These are phyloP conservation scores for Citrus medica DNA, from an alignment of 345 rosid species.

Conservation along the genomic window DNA sequence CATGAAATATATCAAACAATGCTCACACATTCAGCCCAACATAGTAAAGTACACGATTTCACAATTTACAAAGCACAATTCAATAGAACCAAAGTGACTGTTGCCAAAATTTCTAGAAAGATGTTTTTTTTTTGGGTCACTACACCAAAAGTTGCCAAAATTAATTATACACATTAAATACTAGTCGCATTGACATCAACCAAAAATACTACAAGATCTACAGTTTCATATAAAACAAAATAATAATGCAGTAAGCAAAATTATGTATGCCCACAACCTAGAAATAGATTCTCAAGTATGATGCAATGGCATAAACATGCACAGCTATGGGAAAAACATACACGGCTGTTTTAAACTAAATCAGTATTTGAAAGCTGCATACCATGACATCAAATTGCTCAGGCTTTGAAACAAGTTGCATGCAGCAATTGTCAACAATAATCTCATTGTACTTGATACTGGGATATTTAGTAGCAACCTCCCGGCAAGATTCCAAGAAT, in stretches of 20 bases:
- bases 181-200: background rate
- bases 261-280: background rate
- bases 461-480: slow-evolving; percentile 73
- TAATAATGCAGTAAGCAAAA: no score
- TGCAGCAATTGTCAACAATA: slow-evolving; percentile 93
- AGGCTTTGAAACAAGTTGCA: slow-evolving; percentile 96
- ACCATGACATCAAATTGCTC: slow-evolving; percentile 99
- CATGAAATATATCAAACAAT: background rate
- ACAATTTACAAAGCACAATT: background rate
- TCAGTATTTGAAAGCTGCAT: slow-evolving; percentile 14
- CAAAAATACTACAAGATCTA: background rate
- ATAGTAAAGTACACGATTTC: background rate
- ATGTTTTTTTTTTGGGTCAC: background rate
- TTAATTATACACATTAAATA: background rate
- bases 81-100: background rate
- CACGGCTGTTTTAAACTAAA: background rate
- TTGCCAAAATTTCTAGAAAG: background rate
- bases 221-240: background rate
- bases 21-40: background rate
- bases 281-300: background rate
- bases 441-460: slow-evolving; percentile 83
- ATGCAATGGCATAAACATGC: background rate
- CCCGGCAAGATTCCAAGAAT: slow-evolving; percentile 91
- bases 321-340: background rate
- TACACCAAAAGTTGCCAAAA: background rate